A percentile compares a stretch with the other conserved stretches of the same genome.
These are phyloP conservation scores for Pleoardoris graminearum DNA, from an alignment of 2,329 filamentous ascomycete genomes.

Conservation along the genomic window DNA sequence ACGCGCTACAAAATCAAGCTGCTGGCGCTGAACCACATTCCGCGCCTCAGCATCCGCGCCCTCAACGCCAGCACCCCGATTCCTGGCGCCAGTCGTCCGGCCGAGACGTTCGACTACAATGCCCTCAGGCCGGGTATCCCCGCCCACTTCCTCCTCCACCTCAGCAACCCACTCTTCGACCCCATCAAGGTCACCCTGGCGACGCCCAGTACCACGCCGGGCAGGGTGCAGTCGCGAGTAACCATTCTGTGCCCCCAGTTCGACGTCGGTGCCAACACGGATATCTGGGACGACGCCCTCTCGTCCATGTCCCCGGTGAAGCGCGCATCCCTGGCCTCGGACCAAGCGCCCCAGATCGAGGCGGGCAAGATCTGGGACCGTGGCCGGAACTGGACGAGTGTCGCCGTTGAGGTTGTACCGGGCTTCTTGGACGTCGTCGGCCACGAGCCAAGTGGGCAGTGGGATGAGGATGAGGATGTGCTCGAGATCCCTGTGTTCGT, in stretches of 20 bases:
- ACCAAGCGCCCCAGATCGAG: constrained; percentile 58
- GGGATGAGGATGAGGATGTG: constrained; percentile 62
- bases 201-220: constrained; percentile 61
- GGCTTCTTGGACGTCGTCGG: constrained; percentile 41
- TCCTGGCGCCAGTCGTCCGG: constrained; percentile 20
- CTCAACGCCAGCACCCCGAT: constrained; percentile 55
- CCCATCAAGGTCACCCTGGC: constrained; percentile 84
- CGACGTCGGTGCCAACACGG: constrained; percentile 91
- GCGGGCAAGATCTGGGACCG: constrained; percentile 96
- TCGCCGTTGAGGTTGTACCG: constrained; percentile 87
- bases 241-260: constrained; percentile 95
- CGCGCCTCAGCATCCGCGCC: constrained; percentile 73
- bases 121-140: constrained; percentile 55
- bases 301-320: constrained; percentile 45
- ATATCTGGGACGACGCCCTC: constrained; percentile 89
- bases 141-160: constrained; percentile 81
- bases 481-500: constrained; percentile 96
- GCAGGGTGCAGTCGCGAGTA: constrained; percentile 61
- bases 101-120: constrained; percentile 48
- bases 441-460: constrained; percentile 27
- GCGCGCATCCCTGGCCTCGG: constrained; percentile 24
- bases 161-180: constrained; percentile 95
- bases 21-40: constrained; percentile 82
- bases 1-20: constrained; percentile 92
- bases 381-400: constrained; percentile 91